These are phyloP conservation scores for Russula olivacea DNA, from an alignment of 768 basidiomycete species.

Conservation along the genomic window DNA sequence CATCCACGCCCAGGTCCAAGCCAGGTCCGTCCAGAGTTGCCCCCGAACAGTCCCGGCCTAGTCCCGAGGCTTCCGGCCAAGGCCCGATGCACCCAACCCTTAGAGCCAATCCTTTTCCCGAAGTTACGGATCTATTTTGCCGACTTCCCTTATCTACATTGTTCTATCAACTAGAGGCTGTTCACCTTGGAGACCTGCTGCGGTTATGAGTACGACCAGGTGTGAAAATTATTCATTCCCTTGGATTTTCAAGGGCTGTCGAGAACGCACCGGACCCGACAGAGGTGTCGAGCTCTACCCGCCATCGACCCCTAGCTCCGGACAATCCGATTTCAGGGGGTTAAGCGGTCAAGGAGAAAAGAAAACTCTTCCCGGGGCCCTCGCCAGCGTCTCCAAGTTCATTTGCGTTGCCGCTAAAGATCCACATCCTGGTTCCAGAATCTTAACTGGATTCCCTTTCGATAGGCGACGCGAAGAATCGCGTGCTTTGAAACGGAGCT, in stretches of 20 bases:
- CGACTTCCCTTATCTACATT: constrained; percentile 78
- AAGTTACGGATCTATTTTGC: constrained; percentile 81
- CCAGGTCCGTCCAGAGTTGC: constrained; percentile 32
- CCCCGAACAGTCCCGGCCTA: constrained; percentile 64
- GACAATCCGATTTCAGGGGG: constrained; percentile 70
- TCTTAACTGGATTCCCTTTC: constrained; percentile 52
- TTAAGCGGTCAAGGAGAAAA: constrained; percentile 71
- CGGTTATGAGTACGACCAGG: constrained; percentile 73
- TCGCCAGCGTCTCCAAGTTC: too few species aligned
- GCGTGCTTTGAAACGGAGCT: too few species aligned
- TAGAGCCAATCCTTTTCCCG: constrained; percentile 75
- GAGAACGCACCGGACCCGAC: too few species aligned
- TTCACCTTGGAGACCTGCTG: constrained; percentile 80
- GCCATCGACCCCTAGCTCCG: constrained; percentile 30
- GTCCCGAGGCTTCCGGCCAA: constrained; percentile 51
- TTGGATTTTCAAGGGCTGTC: too few species aligned
- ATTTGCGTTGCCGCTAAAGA: too few species aligned
- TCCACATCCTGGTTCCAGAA: too few species aligned
- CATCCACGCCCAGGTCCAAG: too few species aligned
- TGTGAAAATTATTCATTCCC: constrained; percentile 56
- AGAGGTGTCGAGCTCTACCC: too few species aligned
- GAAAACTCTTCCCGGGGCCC: constrained; percentile 33
- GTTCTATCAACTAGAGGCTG: constrained; percentile 76
- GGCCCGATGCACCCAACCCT: constrained; percentile 75
- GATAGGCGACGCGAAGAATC: too few species aligned